A percentile compares a stretch with the other conserved stretches of the same genome.
Evolutionary conservation across 2,329 filamentous ascomycete species (phyloP).

Genomic region (Lachnellula cervina): DNA sequence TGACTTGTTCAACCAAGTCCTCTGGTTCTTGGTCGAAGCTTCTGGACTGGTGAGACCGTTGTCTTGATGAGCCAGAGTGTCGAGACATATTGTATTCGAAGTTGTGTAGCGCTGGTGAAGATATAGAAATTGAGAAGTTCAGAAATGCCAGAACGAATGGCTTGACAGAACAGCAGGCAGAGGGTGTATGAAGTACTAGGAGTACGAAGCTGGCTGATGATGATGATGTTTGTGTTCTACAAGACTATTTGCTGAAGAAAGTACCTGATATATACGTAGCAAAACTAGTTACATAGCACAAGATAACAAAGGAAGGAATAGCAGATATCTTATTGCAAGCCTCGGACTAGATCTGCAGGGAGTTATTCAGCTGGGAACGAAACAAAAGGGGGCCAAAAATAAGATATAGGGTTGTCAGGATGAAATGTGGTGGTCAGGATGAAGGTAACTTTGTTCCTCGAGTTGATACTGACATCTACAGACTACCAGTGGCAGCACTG

Average conservation of each 20-base stretch:
- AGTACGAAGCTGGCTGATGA: neutral
- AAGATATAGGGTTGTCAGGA: neutral
- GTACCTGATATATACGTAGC: neutral
- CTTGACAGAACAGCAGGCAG: neutral
- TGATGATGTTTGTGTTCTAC: neutral
- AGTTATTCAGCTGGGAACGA: neutral
- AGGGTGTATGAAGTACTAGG: neutral
- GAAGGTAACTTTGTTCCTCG: constrained; percentile 4
- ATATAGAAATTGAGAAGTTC: neutral
- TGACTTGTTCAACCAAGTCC: constrained; percentile 26
- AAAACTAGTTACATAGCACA: neutral
- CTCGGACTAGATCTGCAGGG: neutral
- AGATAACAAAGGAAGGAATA: neutral
- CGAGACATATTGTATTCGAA: constrained; percentile 9
- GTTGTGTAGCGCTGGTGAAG: neutral
- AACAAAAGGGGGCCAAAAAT: neutral
- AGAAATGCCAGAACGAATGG: neutral
- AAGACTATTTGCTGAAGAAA: neutral
- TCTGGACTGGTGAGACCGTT: constrained; percentile 16
- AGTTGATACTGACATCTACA: neutral
- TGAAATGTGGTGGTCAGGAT: neutral
- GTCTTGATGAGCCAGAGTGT: constrained; percentile 23
- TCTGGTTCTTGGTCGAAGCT: constrained; percentile 15
- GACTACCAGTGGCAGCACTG: constrained; percentile 1
- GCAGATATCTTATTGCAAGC: neutral